These are phyloP conservation scores for Moesziomyces antarcticus DNA, from an alignment of 1,284 basidiomycete species.

Conservation along the genomic window DNA sequence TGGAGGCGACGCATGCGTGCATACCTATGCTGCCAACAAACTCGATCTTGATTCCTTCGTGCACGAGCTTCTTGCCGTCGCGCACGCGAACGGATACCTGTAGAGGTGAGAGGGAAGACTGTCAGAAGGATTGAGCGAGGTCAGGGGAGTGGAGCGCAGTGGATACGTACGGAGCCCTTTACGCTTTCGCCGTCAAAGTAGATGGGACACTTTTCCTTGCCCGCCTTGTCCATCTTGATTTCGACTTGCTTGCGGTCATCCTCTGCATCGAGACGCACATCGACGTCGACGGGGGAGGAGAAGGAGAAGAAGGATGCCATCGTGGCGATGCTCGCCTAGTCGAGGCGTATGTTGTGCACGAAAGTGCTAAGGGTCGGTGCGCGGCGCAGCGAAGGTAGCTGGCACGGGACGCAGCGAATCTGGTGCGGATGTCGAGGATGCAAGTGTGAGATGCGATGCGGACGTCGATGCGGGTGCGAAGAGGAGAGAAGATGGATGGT, in stretches of 20 bases:
- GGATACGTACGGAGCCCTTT: conserved; percentile 78
- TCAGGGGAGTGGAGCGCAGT: background rate
- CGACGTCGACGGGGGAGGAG: conserved; percentile 87
- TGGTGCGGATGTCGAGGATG: too few species aligned
- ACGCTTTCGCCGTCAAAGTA: conserved; percentile 96
- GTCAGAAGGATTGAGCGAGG: conserved; percentile 1
- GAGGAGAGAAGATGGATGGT: background rate
- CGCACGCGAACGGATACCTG: conserved; percentile 88
- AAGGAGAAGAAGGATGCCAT: conserved; percentile 91
- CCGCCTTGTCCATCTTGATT: conserved; percentile 77
- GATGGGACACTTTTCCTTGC: conserved; percentile 84
- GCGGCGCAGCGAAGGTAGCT: too few species aligned
- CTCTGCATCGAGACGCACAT: conserved; percentile 84
- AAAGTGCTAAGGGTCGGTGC: too few species aligned
- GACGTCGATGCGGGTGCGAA: background rate
- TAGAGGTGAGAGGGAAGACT: background rate
- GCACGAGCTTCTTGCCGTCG: conserved; percentile 92
- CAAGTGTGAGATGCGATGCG: too few species aligned
- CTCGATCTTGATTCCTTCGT: conserved; percentile 98
- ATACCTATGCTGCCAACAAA: conserved; percentile 94
- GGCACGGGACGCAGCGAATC: too few species aligned
- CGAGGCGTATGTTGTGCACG: too few species aligned
- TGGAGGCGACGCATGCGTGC: conserved; percentile 60
- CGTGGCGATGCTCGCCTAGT: background rate
- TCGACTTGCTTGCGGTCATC: conserved; percentile 82